Evolutionary conservation across 495 filamentous ascomycete species (phyloP).

Genomic region (Glonium stellatum): DNA sequence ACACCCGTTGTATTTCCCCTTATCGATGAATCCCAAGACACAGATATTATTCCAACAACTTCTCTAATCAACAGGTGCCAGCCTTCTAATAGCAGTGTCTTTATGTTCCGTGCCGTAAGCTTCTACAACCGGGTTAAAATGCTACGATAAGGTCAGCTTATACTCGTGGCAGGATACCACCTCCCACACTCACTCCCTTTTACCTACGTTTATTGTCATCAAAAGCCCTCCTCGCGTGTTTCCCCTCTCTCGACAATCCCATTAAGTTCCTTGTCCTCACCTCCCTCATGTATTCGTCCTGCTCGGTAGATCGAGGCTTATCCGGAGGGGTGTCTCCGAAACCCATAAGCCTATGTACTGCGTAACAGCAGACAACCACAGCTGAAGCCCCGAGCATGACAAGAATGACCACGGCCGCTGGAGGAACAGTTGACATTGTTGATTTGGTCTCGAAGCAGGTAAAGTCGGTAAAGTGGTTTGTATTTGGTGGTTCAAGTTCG

Average conservation of each 20-base stretch:
- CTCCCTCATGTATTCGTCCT: neutral
- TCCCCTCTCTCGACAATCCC: neutral
- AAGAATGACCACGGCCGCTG: slow-evolving; percentile 14
- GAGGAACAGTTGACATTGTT: neutral
- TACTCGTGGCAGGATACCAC: neutral
- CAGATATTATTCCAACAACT: no score
- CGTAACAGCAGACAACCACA: neutral
- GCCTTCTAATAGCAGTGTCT: no score
- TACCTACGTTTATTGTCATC: neutral
- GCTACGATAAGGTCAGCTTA: neutral
- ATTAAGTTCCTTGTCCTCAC: neutral
- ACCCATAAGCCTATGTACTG: neutral
- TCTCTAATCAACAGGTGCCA: no score
- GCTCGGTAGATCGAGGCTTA: neutral
- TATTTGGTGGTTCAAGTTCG: no score
- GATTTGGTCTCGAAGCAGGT: no score
- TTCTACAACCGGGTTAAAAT: neutral
- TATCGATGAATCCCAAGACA: no score
- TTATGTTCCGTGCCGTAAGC: no score
- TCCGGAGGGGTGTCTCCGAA: neutral
- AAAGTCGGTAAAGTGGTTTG: no score
- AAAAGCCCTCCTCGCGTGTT: neutral
- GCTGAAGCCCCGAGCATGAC: slow-evolving; percentile 8
- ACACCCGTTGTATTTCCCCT: no score
- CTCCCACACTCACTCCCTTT: neutral